A percentile compares a stretch with the other conserved stretches of the same genome.
These are phyloP conservation scores for Daldinia childiae DNA, from an alignment of 495 filamentous ascomycete species.

Conservation along the genomic window DNA sequence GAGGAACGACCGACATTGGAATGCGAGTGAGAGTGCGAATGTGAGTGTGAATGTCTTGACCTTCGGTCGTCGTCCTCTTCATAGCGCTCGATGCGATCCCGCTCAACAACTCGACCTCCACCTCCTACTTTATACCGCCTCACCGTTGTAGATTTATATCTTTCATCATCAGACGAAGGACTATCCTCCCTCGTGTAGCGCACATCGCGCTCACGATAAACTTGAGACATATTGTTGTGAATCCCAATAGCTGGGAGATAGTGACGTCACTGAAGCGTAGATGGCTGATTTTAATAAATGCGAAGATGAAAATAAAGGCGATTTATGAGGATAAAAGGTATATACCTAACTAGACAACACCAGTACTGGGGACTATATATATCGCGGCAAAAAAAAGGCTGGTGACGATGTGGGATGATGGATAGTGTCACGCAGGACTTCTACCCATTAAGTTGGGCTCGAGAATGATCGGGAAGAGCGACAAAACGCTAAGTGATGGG, in stretches of 20 bases:
- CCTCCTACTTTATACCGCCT: constrained; percentile 63
- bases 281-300: constrained; percentile 9
- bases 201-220: constrained; percentile 58
- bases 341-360: constrained; percentile 1
- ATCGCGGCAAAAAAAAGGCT: constrained; percentile 24
- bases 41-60: constrained; percentile 49
- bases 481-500: constrained; percentile 16
- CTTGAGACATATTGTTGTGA: constrained; percentile 54
- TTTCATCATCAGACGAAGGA: constrained; percentile 59
- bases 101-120: constrained; percentile 48
- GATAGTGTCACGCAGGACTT: constrained; percentile 38
- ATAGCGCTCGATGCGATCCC: constrained; percentile 55
- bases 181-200: constrained; percentile 56
- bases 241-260: constrained; percentile 18
- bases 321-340: constrained; percentile 10
- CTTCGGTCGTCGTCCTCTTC: constrained; percentile 62
- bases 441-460: constrained; percentile 23
- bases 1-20: constrained; percentile 46
- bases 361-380: constrained; percentile 28
- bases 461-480: constrained; percentile 36
- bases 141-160: constrained; percentile 60
- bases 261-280: constrained; percentile 38
- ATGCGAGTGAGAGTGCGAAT: constrained; percentile 41
- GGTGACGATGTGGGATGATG: constrained; percentile 44
- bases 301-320: background rate